Conservation (phyloP, 228 moss, liverwort and hornwort genomes). For the Sphagnum fallax region DNA sequence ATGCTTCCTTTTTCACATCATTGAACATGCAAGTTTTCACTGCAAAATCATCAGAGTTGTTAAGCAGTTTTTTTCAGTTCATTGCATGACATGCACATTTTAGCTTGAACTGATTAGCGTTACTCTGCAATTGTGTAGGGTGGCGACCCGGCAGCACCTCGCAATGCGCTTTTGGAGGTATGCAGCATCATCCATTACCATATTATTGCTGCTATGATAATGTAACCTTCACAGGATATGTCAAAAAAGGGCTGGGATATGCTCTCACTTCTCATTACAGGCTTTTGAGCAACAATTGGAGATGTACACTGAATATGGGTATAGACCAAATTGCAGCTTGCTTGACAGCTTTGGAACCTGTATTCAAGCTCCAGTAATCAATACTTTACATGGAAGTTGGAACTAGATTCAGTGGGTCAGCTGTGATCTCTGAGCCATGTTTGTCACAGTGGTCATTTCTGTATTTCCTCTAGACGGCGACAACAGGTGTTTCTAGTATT, state of each 20-base stretch:
- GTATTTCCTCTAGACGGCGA: constrained; percentile 52
- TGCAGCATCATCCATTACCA: neutral
- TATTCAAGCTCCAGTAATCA: neutral
- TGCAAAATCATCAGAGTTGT: neutral
- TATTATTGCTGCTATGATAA: neutral
- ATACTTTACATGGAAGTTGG: neutral
- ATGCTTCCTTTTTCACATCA: neutral
- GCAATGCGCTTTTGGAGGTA: constrained; percentile 87
- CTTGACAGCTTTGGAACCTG: neutral
- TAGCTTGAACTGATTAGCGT: neutral
- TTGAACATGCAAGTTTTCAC: neutral
- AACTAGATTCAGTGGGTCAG: neutral
- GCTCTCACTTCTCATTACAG: neutral
- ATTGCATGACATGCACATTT: neutral
- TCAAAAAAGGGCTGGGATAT: neutral
- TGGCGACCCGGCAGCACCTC: constrained; percentile 85
- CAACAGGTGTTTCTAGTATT: constrained; percentile 85
- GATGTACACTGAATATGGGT: neutral
- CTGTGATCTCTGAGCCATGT: neutral
- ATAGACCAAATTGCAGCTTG: neutral
- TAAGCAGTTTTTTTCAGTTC: neutral
- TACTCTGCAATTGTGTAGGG: constrained; percentile 36
- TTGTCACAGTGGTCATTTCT: neutral
- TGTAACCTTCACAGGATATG: neutral
- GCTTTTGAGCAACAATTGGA: neutral